These are phyloP conservation scores for Sugiyamaella japonica DNA, from an alignment of 1,139 yeast species.

Conservation along the genomic window DNA sequence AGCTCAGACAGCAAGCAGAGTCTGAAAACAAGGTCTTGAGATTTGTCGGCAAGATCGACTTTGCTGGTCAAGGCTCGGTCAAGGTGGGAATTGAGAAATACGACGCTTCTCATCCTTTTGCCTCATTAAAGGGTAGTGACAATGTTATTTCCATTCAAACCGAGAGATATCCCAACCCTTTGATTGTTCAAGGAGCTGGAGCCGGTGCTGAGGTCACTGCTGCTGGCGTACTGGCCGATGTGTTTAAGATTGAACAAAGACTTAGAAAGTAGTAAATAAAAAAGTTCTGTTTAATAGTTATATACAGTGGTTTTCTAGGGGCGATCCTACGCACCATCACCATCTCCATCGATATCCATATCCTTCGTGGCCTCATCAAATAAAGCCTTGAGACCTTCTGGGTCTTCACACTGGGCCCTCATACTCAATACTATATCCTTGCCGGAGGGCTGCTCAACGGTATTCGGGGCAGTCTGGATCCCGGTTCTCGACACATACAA, in stretches of 20 bases:
- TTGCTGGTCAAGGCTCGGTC: slow-evolving; percentile 55
- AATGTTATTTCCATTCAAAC: slow-evolving; percentile 91
- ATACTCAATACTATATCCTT: slow-evolving; percentile 9
- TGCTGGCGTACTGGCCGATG: slow-evolving; percentile 94
- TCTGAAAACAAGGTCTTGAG: slow-evolving; percentile 83
- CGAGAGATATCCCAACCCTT: slow-evolving; percentile 87
- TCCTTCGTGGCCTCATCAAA: slow-evolving; percentile 6
- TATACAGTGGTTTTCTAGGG: neutral
- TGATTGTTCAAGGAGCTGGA: slow-evolving; percentile 95
- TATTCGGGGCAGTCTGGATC: slow-evolving; percentile 5
- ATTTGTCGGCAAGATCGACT: slow-evolving; percentile 88
- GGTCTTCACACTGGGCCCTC: slow-evolving; percentile 13
- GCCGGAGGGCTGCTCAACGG: slow-evolving; percentile 1
- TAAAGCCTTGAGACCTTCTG: slow-evolving; percentile 3
- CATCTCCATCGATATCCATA: neutral
- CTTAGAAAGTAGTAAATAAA: slow-evolving; percentile 42
- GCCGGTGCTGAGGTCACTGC: slow-evolving; percentile 99
- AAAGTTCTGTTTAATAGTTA: neutral
- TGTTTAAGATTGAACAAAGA: slow-evolving; percentile 87
- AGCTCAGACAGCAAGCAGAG: slow-evolving; percentile 77
- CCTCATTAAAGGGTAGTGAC: slow-evolving; percentile 92
- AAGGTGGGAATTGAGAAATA: slow-evolving; percentile 83
- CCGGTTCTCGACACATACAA: slow-evolving; percentile 38
- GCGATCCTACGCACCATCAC: no score
- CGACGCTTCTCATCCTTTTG: slow-evolving; percentile 89